Percentiles rank a stretch among this genome's conserved stretches.
These are phyloP conservation scores for Nepenthes mirabilis DNA, from an alignment of 148 eudicot species.

Conservation along the genomic window DNA sequence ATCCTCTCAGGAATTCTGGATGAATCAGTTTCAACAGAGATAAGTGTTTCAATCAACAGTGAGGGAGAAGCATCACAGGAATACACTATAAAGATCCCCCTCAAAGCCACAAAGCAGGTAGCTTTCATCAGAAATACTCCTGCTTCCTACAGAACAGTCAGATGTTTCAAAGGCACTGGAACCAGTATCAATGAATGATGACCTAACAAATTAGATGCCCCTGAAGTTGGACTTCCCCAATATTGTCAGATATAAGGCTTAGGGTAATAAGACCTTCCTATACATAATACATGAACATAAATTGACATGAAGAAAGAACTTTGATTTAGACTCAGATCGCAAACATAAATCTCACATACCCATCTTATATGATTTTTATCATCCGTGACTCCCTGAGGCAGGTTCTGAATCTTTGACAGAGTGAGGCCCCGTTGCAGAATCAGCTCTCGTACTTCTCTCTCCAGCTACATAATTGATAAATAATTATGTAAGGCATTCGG, in stretches of 20 bases:
- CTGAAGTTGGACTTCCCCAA: slow-evolving; percentile 26
- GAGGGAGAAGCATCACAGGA: slow-evolving; percentile 21
- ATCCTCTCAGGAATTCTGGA: slow-evolving; percentile 14
- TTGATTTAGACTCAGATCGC: background rate
- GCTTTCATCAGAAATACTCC: slow-evolving; percentile 54
- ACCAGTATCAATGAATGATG: slow-evolving; percentile 21
- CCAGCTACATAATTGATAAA: slow-evolving; percentile 39
- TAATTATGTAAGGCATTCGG: background rate
- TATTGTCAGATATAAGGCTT: slow-evolving; percentile 38
- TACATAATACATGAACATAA: slow-evolving; percentile 2
- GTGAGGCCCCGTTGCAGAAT: slow-evolving; percentile 64
- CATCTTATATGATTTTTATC: slow-evolving; percentile 28
- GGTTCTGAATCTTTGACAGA: slow-evolving; percentile 58
- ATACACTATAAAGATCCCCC: slow-evolving; percentile 24
- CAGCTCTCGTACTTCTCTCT: slow-evolving; percentile 58
- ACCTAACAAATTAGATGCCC: slow-evolving; percentile 26
- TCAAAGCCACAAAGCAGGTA: slow-evolving; percentile 37
- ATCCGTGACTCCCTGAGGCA: slow-evolving; percentile 36
- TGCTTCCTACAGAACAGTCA: slow-evolving; percentile 40
- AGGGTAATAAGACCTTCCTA: slow-evolving; percentile 54
- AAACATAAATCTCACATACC: slow-evolving; percentile 18
- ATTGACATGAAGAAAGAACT: slow-evolving; percentile 8
- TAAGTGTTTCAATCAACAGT: slow-evolving; percentile 8
- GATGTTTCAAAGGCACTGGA: slow-evolving; percentile 23
- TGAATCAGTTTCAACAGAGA: slow-evolving; percentile 15